Percentiles rank a stretch among this genome's conserved stretches.
phyloP scores from a whole-genome alignment of 2,329 filamentous ascomycete genomes.

The Trichoderma sp. region DNA sequence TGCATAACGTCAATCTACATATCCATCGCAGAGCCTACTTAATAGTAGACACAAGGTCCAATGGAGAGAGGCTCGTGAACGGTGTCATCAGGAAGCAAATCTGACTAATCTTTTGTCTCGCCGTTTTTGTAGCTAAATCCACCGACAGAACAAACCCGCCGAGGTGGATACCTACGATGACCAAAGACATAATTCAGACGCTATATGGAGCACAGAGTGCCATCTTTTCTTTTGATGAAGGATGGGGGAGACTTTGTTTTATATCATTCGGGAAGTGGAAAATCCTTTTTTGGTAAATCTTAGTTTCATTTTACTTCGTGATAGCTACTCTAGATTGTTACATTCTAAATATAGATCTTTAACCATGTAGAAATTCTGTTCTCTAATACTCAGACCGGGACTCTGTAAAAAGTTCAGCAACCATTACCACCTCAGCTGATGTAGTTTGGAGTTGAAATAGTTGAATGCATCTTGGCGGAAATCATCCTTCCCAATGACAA shows the following conservation, averaged over 20 bases:
- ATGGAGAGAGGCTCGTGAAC: neutral
- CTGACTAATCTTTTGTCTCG: neutral
- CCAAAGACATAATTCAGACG: neutral
- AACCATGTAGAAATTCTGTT: neutral
- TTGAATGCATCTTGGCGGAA: neutral
- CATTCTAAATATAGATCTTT: neutral
- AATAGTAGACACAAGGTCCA: neutral
- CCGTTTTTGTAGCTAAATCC: neutral
- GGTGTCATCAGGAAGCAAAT: neutral
- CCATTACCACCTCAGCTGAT: neutral
- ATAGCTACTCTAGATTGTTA: neutral
- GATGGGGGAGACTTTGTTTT: neutral
- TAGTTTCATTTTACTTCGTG: neutral
- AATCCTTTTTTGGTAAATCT: too few species aligned
- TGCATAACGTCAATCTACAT: neutral
- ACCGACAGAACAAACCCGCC: neutral
- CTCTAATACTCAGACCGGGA: neutral
- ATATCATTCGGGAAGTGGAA: neutral
- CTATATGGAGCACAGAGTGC: neutral
- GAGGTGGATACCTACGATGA: neutral
- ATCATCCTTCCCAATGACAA: neutral
- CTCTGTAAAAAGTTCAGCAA: neutral
- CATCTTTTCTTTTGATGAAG: neutral
- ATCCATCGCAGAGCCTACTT: neutral
- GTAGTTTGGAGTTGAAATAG: neutral